Evolutionary conservation across 2,329 filamentous ascomycete genomes (phyloP).

Genomic region (Ampelomyces quisqualis): DNA sequence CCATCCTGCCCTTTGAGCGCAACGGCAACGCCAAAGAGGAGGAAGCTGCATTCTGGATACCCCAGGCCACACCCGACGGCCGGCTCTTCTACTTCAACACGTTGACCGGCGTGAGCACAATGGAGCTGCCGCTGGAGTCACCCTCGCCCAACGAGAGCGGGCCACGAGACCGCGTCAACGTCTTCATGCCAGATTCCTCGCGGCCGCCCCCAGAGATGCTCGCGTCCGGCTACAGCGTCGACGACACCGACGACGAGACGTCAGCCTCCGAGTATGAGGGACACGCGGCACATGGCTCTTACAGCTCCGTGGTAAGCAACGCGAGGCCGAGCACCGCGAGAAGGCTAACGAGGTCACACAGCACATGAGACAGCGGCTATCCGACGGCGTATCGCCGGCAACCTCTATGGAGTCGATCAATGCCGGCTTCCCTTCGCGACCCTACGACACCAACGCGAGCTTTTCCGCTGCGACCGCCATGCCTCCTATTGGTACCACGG

Average conservation of each 20-base stretch:
- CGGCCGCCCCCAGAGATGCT: constrained; percentile 88
- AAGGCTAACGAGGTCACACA: constrained; percentile 21
- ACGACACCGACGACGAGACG: constrained; percentile 85
- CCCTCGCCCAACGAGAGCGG: constrained; percentile 80
- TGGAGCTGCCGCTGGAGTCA: constrained; percentile 91
- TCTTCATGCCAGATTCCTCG: constrained; percentile 84
- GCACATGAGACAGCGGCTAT: constrained; percentile 57
- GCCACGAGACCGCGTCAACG: constrained; percentile 83
- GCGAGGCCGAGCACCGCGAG: constrained; percentile 3
- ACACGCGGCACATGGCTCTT: constrained; percentile 69
- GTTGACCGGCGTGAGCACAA: constrained; percentile 89
- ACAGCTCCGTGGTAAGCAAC: constrained; percentile 66
- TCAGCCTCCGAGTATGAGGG: constrained; percentile 83
- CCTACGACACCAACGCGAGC: constrained; percentile 47
- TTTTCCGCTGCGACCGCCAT: constrained; percentile 48
- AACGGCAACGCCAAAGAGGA: constrained; percentile 67
- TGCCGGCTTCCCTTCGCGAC: constrained; percentile 62
- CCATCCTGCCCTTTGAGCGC: constrained; percentile 66
- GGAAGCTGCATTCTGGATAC: constrained; percentile 96
- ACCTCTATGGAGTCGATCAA: constrained; percentile 91
- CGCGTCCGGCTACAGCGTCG: constrained; percentile 76
- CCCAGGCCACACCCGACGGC: constrained; percentile 91
- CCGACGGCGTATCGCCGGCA: constrained; percentile 76
- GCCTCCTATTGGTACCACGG: constrained; percentile 53
- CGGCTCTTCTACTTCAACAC: constrained; percentile 98